Base-by-base conservation (phyloP, 805 yeast species). In the Saccharomycopsis javanensis region DNA sequence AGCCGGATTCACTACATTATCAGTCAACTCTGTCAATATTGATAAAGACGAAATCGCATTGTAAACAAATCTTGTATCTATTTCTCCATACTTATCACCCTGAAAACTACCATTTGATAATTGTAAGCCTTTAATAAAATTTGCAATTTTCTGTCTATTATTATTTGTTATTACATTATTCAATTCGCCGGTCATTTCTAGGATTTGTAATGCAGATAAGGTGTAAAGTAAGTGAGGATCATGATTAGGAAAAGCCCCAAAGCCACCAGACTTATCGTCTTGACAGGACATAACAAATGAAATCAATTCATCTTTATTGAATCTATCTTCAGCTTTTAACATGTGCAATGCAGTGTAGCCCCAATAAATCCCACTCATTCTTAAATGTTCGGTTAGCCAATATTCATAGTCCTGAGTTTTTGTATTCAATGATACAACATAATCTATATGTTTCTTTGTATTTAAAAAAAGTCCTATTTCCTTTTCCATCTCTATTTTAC, bases 301-400 rank as follows among this genome's bases (percentile, higher is more conserved):
- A 1, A 87, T 69, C 13, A 92, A 80, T 5, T 85, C 87, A 0
- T 75, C 71, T 55, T 75, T 73, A n/a, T 82, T 75, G 57, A 92
- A 78, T 0, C 82, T 79, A 13, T 79, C 78, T 34, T 76, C 70
- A 2, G 83, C 73, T 30, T 78, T 75, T 69, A 92, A 67, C 1
- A 85, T 69, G 53, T 79, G 79, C 33, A 91, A 69, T 0, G 97
- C 89, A 16, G 86, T 85, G 2, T 88, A 73, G 0, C 97, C 98
- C 99, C 99, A 94, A 68, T 94, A 94, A 0, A 94, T 76, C 1
- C 98, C 99, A 65, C 88, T 89, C 76, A 94, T 70, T 33, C 97
- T 77, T 53, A 94, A 74, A 68, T 94, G 98, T 65, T 94, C 98
- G 10, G 88, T 80, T 54, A 91, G 70, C 94, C 96, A 89, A 70